Evolutionary conservation across 1,284 basidiomycete genomes (phyloP).

Genomic region (Boletus nobilissimus): DNA sequence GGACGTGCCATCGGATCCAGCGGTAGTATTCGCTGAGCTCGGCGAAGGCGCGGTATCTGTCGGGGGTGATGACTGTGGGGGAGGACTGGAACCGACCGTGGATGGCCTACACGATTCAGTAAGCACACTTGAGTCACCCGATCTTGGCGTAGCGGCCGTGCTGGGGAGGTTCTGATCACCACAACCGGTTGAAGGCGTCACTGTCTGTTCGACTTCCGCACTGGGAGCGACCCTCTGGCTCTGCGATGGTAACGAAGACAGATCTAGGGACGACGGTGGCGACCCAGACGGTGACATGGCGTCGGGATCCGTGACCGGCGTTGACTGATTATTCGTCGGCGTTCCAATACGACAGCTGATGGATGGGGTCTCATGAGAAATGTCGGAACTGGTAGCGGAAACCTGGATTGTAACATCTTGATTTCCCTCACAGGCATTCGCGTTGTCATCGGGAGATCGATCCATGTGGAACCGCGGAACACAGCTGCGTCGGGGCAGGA

Average conservation of each 20-base stretch:
- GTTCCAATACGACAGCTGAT: not conserved
- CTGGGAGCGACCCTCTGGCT: conserved; percentile 12
- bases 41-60: not conserved
- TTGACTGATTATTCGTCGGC: not conserved
- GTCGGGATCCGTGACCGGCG: no score
- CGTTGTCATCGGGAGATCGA: not conserved
- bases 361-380: not conserved
- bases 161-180: not conserved
- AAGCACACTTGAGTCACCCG: not conserved
- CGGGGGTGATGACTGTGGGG: not conserved
- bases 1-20: not conserved
- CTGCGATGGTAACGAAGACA: conserved; percentile 20
- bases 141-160: not conserved
- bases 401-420: not conserved
- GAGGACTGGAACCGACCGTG: not conserved
- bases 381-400: not conserved
- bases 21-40: not conserved
- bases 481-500: conserved; percentile 8
- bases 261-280: not conserved
- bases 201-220: not conserved
- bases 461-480: not conserved
- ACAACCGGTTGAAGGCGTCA: not conserved
- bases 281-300: not conserved
- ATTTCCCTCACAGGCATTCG: not conserved
- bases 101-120: not conserved